phyloP scores from a whole-genome alignment of 2,329 filamentous ascomycete genomes.

The Beauveria caledonica region DNA sequence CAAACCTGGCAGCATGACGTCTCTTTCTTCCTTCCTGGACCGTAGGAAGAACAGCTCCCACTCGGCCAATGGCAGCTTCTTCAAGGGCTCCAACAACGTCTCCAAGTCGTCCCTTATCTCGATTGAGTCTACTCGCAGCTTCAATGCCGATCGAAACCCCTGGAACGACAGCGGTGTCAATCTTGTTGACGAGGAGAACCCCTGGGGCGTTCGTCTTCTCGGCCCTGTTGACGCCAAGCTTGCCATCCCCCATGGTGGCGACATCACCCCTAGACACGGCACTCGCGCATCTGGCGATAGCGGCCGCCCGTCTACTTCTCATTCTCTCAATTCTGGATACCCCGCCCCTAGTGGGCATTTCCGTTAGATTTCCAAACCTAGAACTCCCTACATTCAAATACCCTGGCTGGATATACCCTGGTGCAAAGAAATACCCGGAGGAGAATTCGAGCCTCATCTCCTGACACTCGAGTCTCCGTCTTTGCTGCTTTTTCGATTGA shows the following conservation, averaged over 20 bases:
- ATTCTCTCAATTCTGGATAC: slow-evolving; percentile 95
- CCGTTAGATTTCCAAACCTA: slow-evolving; percentile 59
- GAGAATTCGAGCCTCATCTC: slow-evolving; percentile 31
- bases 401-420: slow-evolving; percentile 58
- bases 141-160: slow-evolving; percentile 84
- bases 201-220: slow-evolving; percentile 54
- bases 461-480: slow-evolving; percentile 38
- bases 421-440: slow-evolving; percentile 50
- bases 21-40: slow-evolving; percentile 91
- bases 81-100: slow-evolving; percentile 84
- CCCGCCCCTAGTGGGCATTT: slow-evolving; percentile 84
- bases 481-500: slow-evolving; percentile 11
- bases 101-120: slow-evolving; percentile 95
- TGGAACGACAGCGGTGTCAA: slow-evolving; percentile 99
- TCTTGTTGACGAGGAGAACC: slow-evolving; percentile 76
- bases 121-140: slow-evolving; percentile 89
- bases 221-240: slow-evolving; percentile 60
- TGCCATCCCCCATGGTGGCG: slow-evolving; percentile 62
- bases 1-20: slow-evolving; percentile 90
- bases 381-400: slow-evolving; percentile 44
- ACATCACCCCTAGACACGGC: slow-evolving; percentile 76
- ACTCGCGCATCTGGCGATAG: slow-evolving; percentile 81
- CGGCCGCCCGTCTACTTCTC: slow-evolving; percentile 86
- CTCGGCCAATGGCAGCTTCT: slow-evolving; percentile 73
- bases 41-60: slow-evolving; percentile 90